These are phyloP conservation scores for Phytophthora crassamura DNA, from an alignment of 352 stramenopile species.

Conservation along the genomic window DNA sequence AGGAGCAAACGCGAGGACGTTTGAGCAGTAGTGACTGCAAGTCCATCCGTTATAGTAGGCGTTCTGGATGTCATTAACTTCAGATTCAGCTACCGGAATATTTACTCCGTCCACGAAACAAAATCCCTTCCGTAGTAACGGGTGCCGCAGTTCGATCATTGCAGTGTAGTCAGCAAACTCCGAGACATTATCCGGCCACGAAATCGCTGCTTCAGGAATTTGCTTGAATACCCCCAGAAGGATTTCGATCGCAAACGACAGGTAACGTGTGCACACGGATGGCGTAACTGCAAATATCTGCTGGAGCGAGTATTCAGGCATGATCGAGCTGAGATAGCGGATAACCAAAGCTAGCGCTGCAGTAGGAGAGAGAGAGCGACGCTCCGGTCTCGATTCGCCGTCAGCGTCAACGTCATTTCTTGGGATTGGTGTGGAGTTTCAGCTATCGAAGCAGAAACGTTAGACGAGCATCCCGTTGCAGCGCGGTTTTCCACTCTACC, in stretches of 20 bases:
- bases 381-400: not conserved
- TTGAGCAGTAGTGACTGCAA: conserved; percentile 31
- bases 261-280: not conserved
- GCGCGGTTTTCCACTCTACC: no score
- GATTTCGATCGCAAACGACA: conserved; percentile 4
- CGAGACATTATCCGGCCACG: not conserved
- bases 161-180: conserved; percentile 12
- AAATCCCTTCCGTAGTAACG: conserved; percentile 8
- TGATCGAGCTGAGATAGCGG: conserved; percentile 4
- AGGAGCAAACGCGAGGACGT: conserved; percentile 18
- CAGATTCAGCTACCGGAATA: conserved; percentile 10
- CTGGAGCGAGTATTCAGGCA: conserved; percentile 3
- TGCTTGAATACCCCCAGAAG: not conserved
- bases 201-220: conserved; percentile 2
- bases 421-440: not conserved
- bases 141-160: conserved; percentile 20
- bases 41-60: conserved; percentile 32
- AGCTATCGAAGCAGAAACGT: not conserved
- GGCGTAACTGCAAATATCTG: conserved; percentile 8
- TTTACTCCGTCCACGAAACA: conserved; percentile 35
- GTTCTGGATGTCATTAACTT: conserved; percentile 21
- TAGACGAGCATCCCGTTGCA: no score
- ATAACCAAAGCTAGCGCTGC: conserved; percentile 4
- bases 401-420: not conserved
- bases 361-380: conserved; percentile 1